Evolutionary conservation across 176 grass and related monocot genomes (phyloP), one percentile per base, ranked within the genome.

Genomic region (Triticum turgidum): DNA sequence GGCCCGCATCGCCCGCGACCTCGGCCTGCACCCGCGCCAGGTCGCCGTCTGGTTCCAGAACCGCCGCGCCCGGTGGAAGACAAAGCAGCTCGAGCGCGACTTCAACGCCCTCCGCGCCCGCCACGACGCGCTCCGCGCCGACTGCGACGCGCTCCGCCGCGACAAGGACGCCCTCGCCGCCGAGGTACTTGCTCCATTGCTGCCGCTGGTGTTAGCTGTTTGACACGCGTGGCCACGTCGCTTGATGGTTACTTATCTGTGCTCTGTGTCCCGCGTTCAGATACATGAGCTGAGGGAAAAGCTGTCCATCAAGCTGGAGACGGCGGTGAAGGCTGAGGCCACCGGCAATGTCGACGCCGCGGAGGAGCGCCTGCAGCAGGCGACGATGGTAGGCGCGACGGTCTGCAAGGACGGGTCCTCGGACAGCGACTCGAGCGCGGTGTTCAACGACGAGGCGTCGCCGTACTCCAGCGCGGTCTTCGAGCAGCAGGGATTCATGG

Each of bases 41-140:
- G 95, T 98, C 47, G 95, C 95, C 22, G 89, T 98, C 67, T 98
- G 95, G 95, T 98, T 98, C 83, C 95, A 98, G 91, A 98, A 98
- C 91, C 95, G 95, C 67, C 95, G 95, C 41, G 95, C 95, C 7
- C 83, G 95, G 11, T 98, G 89, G 93, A 98, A 98, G 93, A 95
- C 95, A 3, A 98, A 98, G 93, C 82, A 88, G 41, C 87, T 98
- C 1, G 93, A 98, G 89, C 95, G 95, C 37, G 95, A 98, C 85
- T 95, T 88, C 81, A 56, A 78, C 14, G 80, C 93, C 6, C 90
- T 98, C 62, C 90, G 90, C 71, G 77, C 87, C 8, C 87, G 87
- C 82, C 92, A 98, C 71, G 95, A 98, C 34, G 66, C 85, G 1
- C 88, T 98, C 68, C 83, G 91, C 44, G 73, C 89, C 54, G 93